Percentiles rank a stretch among this genome's conserved stretches.
Conservation (phyloP, 108 stramenopile genomes). For the Schizochytrium sp. region DNA sequence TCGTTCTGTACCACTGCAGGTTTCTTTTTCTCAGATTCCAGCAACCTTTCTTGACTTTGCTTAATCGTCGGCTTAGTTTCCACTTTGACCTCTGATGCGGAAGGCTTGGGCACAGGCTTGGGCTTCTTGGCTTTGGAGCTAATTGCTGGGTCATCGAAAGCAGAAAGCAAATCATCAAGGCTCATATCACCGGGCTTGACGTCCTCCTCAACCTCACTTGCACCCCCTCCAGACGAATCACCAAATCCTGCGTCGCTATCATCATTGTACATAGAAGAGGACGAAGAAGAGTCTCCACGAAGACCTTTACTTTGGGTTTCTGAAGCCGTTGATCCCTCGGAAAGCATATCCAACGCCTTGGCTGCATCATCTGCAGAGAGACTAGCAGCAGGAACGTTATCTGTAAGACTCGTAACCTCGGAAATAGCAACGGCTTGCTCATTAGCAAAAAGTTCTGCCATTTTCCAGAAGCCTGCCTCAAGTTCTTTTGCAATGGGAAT, state of each 20-base stretch:
- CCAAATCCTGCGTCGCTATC: too few relatives aligned
- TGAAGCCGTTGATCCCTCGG: too few relatives aligned
- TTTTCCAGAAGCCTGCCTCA: constrained; percentile 54
- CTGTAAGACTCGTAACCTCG: neutral
- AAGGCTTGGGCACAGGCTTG: neutral
- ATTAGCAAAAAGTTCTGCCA: constrained; percentile 45
- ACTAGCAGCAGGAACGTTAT: neutral
- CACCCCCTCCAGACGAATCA: neutral
- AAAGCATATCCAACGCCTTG: neutral
- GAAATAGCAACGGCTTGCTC: neutral
- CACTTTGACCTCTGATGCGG: neutral
- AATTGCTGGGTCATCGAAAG: constrained; percentile 12
- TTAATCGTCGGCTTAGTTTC: neutral
- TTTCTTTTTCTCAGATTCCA: constrained; percentile 2
- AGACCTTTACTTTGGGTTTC: too few relatives aligned
- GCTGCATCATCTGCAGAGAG: neutral
- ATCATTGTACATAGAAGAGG: too few relatives aligned
- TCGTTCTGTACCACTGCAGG: neutral
- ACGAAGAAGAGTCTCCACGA: too few relatives aligned
- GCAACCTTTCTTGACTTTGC: neutral
- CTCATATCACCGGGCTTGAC: constrained; percentile 35
- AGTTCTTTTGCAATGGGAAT: constrained; percentile 57
- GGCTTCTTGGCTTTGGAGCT: neutral
- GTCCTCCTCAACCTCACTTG: neutral
- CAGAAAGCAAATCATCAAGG: constrained; percentile 29